These are phyloP conservation scores for Filobasidium uniguttulatum DNA, from an alignment of 1,284 basidiomycete species.

Conservation along the genomic window DNA sequence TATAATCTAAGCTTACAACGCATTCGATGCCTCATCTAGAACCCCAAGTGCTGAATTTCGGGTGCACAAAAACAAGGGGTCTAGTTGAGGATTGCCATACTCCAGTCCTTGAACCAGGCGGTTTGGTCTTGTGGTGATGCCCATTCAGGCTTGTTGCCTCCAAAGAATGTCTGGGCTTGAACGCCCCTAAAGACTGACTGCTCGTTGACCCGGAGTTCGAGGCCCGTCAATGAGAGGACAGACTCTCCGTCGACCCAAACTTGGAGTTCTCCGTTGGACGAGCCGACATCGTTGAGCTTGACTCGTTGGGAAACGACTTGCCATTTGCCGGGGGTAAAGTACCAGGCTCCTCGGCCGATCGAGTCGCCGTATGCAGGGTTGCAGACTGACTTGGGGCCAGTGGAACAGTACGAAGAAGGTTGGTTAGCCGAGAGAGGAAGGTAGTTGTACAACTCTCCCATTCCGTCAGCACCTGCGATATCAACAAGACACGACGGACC, in stretches of 20 bases:
- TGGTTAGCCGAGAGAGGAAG: conserved; percentile 18
- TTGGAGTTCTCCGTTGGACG: conserved; percentile 42
- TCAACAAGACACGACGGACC: neutral
- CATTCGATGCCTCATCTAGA: too few species aligned
- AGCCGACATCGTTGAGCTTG: conserved; percentile 46
- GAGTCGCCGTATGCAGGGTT: conserved; percentile 32
- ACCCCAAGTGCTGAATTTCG: too few species aligned
- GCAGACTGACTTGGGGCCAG: conserved; percentile 21
- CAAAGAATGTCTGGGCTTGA: conserved; percentile 59
- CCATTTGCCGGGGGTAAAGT: conserved; percentile 51
- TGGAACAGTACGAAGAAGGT: conserved; percentile 20
- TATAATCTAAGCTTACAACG: too few species aligned
- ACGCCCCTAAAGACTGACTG: conserved; percentile 46
- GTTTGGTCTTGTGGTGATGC: conserved; percentile 47
- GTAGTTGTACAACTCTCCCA: conserved; percentile 34
- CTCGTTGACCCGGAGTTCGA: conserved; percentile 42
- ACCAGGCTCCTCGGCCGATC: conserved; percentile 59
- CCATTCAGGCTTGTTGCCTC: conserved; percentile 35
- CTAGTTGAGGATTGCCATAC: conserved; percentile 45
- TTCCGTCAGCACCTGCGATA: conserved; percentile 19
- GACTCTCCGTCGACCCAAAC: conserved; percentile 48
- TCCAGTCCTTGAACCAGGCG: conserved; percentile 52
- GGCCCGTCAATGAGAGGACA: conserved; percentile 43
- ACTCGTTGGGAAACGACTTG: conserved; percentile 48
- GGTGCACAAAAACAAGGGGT: too few species aligned